Base-by-base conservation (phyloP, 2,329 filamentous ascomycete species). In the Monosporascus ibericus region DNA sequence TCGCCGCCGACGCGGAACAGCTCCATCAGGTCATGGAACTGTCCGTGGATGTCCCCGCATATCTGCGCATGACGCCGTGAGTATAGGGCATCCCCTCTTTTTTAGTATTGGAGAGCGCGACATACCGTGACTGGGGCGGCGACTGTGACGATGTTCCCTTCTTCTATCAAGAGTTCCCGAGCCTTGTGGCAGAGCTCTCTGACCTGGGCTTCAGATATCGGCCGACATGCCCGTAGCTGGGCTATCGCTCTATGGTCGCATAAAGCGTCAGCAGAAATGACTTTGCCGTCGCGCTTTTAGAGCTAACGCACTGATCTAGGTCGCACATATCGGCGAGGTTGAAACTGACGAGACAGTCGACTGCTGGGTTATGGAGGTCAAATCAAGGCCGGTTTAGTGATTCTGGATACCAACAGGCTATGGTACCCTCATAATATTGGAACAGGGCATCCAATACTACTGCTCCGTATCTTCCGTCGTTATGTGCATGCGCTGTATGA, bases 161-260 rank as follows among this genome's bases (percentile, higher is more conserved):
- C 94, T 72, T 97, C 94, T 57, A 99, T 96, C 60, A 99, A 76
- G 51, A 99, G 81, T 75, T 99, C 94, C 58, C 94, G 84, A 49
- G 94, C 94, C 69, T 96, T 96, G 78, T 96, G 92, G 74, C 94
- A 97, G 63, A 99, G 81, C 74, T 99, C 92, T 68, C 92, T 88
- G 56, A 99, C 95, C 75, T 97, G 90, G 40, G 86, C 80, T 76
- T 99, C 94, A 57, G 94, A 92, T 62, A 99, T 99, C 51, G 92
- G 92, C 57, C 92, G 89, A 74, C 94, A 99, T 68, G 91, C 88
- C 76, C 94, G 90, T 67, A 99, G 80, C 73, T 96, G 92, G 70
- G 90, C 88, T 68, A 99, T 99, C 54, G 92, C 92, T 74, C 92
- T 96, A 59, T 48, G 22, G 47, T 52, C 53, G 55, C 49, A 27